Percentiles rank a stretch among this genome's conserved stretches.
Conservation (phyloP, 73 alveolate genomes). For the Tetrahymena borealis region DNA sequence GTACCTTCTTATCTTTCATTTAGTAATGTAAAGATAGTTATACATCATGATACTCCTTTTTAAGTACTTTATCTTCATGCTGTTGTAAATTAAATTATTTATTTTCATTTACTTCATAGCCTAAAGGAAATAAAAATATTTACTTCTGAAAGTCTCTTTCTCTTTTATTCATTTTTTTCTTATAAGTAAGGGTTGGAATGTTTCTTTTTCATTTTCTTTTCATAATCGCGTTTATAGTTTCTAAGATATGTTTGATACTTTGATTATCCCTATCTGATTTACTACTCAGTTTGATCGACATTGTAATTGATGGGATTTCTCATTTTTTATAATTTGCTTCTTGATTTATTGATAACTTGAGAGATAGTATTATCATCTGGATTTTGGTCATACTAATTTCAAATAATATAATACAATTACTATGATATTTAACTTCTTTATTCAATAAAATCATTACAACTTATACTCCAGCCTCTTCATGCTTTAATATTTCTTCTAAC, state of each 20-base stretch:
- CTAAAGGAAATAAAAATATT: too few relatives aligned
- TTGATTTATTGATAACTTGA: not conserved
- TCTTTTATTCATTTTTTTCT: not conserved
- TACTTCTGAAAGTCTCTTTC: conserved; percentile 15
- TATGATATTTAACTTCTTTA: too few relatives aligned
- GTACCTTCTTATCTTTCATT: conserved; percentile 27
- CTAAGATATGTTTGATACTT: not conserved
- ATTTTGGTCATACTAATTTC: not conserved
- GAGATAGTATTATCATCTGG: not conserved
- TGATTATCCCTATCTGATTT: not conserved
- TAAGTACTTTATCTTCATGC: not conserved
- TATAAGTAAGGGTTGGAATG: not conserved
- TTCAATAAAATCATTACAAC: too few relatives aligned
- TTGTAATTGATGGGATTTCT: not conserved
- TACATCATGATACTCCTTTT: conserved; percentile 32
- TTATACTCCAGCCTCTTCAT: too few relatives aligned
- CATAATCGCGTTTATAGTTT: not conserved
- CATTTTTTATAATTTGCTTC: not conserved
- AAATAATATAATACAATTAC: not conserved
- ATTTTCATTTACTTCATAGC: not conserved
- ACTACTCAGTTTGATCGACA: not conserved
- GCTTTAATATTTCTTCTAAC: not conserved
- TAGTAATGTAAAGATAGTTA: conserved; percentile 22
- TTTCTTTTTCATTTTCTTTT: not conserved
- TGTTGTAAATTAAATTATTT: not conserved